These are phyloP conservation scores for Psophocarpus tetragonolobus DNA, from an alignment of 306 rosid genomes.

Conservation along the genomic window DNA sequence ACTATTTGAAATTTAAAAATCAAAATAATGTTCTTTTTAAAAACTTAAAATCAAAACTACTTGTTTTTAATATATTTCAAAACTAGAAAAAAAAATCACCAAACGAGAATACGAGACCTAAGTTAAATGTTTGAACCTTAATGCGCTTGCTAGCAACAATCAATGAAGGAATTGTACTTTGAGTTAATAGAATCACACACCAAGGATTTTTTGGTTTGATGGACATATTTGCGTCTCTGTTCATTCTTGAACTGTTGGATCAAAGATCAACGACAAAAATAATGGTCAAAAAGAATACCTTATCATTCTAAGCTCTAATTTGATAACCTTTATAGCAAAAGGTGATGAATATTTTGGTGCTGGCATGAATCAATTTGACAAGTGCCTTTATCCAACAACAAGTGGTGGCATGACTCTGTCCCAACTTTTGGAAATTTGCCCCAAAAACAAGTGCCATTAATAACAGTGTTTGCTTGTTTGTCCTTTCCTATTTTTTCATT, in stretches of 20 bases:
- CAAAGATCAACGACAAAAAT: background rate
- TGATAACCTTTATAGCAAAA: background rate
- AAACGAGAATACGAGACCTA: too few relatives aligned
- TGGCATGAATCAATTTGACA: background rate
- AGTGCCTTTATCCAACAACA: conserved; percentile 34
- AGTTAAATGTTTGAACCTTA: too few relatives aligned
- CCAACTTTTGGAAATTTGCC: conserved; percentile 1
- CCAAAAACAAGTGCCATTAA: background rate
- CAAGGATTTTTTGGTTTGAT: background rate
- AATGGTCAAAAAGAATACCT: background rate
- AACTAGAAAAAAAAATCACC: too few relatives aligned
- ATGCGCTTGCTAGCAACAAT: too few relatives aligned
- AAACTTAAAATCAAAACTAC: too few relatives aligned
- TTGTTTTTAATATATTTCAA: too few relatives aligned
- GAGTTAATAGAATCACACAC: background rate
- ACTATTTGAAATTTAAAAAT: too few relatives aligned
- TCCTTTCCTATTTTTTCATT: background rate
- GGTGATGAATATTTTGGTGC: background rate
- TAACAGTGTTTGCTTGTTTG: background rate
- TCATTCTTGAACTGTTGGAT: background rate
- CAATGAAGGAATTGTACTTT: background rate
- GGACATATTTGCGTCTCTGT: background rate
- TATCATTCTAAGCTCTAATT: background rate
- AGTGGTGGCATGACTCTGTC: conserved; percentile 30
- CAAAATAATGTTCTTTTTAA: too few relatives aligned